These are phyloP conservation scores for Pythium biforme DNA, from an alignment of 352 stramenopile species.

Conservation along the genomic window DNA sequence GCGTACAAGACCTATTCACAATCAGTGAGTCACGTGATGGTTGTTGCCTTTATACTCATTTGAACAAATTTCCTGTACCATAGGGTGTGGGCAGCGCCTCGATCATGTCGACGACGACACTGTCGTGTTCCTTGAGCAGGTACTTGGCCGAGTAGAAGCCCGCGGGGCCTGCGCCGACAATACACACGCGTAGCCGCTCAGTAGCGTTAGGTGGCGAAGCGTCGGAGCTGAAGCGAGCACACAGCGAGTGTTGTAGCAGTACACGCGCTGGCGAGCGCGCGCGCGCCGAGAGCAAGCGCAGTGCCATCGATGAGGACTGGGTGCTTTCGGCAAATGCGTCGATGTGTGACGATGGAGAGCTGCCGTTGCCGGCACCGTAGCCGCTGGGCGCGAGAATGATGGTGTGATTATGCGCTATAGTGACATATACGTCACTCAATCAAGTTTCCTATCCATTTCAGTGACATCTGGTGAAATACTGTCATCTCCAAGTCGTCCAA, in stretches of 20 bases:
- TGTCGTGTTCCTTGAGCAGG: constrained; percentile 80
- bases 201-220: neutral
- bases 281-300: constrained; percentile 21
- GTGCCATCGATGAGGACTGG: constrained; percentile 18
- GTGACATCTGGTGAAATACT: neutral
- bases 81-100: constrained; percentile 94
- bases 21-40: neutral
- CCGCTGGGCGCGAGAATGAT: constrained; percentile 14
- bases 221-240: constrained; percentile 14
- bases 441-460: too few relatives aligned
- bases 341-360: neutral
- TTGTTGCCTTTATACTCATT: too few relatives aligned
- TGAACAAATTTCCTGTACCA: constrained; percentile 34
- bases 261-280: constrained; percentile 10
- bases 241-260: constrained; percentile 15
- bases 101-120: constrained; percentile 88
- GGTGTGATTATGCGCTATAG: constrained; percentile 12
- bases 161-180: constrained; percentile 89
- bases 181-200: constrained; percentile 64
- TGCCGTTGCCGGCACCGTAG: neutral
- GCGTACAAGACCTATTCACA: constrained; percentile 86
- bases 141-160: constrained; percentile 96
- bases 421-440: neutral
- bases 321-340: too few relatives aligned
- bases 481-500: neutral